These are phyloP conservation scores for Aaosphaeria arxii DNA, from an alignment of 2,329 filamentous ascomycete species.

Conservation along the genomic window DNA sequence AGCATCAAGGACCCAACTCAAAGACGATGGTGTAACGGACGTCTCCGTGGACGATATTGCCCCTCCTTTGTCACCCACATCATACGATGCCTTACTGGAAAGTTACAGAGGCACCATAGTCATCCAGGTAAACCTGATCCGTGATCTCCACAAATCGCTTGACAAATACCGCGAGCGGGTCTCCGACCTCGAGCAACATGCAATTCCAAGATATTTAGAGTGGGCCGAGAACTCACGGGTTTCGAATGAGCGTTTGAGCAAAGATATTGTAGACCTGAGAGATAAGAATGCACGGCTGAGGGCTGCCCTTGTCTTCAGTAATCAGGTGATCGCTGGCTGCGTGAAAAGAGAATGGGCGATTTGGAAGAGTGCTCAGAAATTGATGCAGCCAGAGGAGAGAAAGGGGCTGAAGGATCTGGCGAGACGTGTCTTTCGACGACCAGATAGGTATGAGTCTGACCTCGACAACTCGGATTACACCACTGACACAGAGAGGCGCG, in stretches of 20 bases:
- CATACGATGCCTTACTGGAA: background rate
- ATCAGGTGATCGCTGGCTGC: constrained; percentile 1
- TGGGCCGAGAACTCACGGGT: background rate
- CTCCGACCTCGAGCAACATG: background rate
- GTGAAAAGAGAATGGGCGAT: constrained; percentile 3
- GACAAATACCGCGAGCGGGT: constrained; percentile 1
- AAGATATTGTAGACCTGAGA: background rate
- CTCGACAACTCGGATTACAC: too few species aligned
- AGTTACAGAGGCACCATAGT: constrained; percentile 4
- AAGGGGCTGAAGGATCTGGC: background rate
- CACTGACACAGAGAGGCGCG: too few species aligned
- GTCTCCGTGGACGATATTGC: too few species aligned
- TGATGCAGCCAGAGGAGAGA: background rate
- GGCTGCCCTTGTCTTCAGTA: constrained; percentile 2
- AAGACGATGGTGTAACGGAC: too few species aligned
- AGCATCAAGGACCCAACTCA: too few species aligned
- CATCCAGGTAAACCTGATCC: constrained; percentile 10
- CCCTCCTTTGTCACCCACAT: background rate
- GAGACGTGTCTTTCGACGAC: too few species aligned
- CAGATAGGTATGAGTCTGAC: too few species aligned
- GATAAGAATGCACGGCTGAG: constrained; percentile 2
- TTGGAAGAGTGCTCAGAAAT: background rate
- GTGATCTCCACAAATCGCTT: constrained; percentile 8
- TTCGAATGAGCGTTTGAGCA: background rate
- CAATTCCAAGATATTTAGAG: background rate